A percentile compares a stretch with the other conserved stretches of the same genome.
These are phyloP conservation scores for Ilyonectria sp. DNA, from an alignment of 2,329 filamentous ascomycete species.

Conservation along the genomic window DNA sequence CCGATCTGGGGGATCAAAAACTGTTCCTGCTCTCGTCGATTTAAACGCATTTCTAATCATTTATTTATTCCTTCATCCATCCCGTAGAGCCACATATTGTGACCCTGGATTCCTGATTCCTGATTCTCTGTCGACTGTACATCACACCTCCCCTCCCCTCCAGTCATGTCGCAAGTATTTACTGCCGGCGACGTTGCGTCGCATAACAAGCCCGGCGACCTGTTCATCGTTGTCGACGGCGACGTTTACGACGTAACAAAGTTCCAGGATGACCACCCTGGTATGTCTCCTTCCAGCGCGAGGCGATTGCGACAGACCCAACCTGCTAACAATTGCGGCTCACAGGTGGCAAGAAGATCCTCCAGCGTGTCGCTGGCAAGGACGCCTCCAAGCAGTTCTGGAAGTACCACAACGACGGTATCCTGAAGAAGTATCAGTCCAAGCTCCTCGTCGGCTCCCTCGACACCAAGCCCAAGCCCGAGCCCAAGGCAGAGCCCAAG, in stretches of 20 bases:
- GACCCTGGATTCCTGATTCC: not conserved
- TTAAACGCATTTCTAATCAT: not conserved
- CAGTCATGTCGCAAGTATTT: slow-evolving; percentile 89
- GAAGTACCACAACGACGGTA: slow-evolving; percentile 87
- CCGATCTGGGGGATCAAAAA: slow-evolving; percentile 5
- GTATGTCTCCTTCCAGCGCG: slow-evolving; percentile 59
- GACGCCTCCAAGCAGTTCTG: slow-evolving; percentile 78
- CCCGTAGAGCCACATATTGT: not conserved
- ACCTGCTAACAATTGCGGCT: slow-evolving; percentile 28
- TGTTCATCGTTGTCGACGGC: slow-evolving; percentile 93
- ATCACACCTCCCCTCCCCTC: slow-evolving; percentile 4
- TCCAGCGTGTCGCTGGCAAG: slow-evolving; percentile 75
- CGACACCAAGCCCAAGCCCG: slow-evolving; percentile 84
- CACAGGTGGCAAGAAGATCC: slow-evolving; percentile 75
- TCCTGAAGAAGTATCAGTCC: slow-evolving; percentile 88
- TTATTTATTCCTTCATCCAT: slow-evolving; percentile 1
- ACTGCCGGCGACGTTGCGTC: slow-evolving; percentile 87
- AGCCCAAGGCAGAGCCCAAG: slow-evolving; percentile 59
- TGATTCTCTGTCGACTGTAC: not conserved
- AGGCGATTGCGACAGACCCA: not conserved
- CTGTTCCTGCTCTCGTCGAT: not conserved
- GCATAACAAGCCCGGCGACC: slow-evolving; percentile 88
- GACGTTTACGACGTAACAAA: slow-evolving; percentile 97
- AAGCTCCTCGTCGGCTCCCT: slow-evolving; percentile 89
- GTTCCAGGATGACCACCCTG: slow-evolving; percentile 88